Base-by-base conservation (phyloP, 768 basidiomycete genomes). In the Lepiota brunneoincarnata region DNA sequence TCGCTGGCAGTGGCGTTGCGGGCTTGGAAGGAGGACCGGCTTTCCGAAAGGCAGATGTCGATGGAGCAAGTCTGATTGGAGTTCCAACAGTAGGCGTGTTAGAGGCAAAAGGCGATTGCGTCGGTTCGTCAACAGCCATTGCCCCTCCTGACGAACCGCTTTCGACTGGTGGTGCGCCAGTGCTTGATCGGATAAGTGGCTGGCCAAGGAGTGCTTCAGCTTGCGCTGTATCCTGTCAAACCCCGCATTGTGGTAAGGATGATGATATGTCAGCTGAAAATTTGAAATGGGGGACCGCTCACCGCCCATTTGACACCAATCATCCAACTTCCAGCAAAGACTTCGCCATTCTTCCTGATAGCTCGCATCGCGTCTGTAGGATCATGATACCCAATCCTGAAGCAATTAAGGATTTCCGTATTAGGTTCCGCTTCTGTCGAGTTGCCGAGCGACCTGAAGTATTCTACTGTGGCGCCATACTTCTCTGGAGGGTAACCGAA, bases 401-500 rank as follows among this genome's bases (percentile, higher is more conserved):
- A 91, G 71, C 89, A 92, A 66, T 94, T 94, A 20, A 75, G 65
- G 17, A 93, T 81, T 39, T 91, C 87, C 0, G 74, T 67, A 62
- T 86, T 81, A 9, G 78, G 79, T 43, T 90, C 84, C 0, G 86
- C 76, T 15, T 87, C 86, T 2, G 87, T 86, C 31, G 84, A 71
- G 12, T 82, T 81, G 6, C 89, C 91, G 7, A 95, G 70, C 1
- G 84, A 82, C 59, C 78, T 80, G 73, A 91, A 88, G 67, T 88
- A 88, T 61, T 88, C 87, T 14, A 81, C 82, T 0, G 87, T 83
- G 14, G 84, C 64, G 49, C 79, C 82, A 66, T 87, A 89, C 63
- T 84, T 84, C 67, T 93, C 89, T 28, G 82, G 74, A 4, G 93
- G 91, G 65, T 93, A 95, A n/a, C 93, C 93, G 57, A 92, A 95